Evolutionary conservation across 2,329 filamentous ascomycete species (phyloP).

Genomic region (Epichloe festucae): DNA sequence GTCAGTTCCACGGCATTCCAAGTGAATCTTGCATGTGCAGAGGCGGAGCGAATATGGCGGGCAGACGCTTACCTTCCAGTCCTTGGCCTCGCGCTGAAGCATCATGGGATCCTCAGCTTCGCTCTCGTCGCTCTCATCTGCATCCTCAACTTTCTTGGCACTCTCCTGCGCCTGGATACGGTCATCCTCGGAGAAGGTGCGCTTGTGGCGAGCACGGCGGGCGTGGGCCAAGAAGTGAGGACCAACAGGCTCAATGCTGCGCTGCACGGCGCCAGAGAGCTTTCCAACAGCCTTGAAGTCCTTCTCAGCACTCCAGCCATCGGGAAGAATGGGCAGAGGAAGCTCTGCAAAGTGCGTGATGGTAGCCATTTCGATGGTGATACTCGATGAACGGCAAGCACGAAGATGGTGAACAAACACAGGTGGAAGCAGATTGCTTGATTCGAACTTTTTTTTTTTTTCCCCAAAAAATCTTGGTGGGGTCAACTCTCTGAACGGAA

Average conservation of each 20-base stretch:
- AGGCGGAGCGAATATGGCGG: too few relatives aligned
- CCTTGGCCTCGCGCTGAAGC: conserved; percentile 87
- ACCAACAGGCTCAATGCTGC: conserved; percentile 89
- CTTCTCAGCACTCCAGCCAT: conserved; percentile 76
- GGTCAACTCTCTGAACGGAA: not conserved
- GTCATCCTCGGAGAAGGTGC: conserved; percentile 97
- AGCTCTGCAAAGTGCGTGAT: conserved; percentile 43
- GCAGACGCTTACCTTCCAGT: conserved; percentile 75
- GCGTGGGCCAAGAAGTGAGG: conserved; percentile 97
- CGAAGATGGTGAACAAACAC: conserved; percentile 6
- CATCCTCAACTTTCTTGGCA: conserved; percentile 89
- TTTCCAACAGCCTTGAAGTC: conserved; percentile 78
- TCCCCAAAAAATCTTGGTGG: conserved; percentile 1
- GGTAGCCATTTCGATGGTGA: conserved; percentile 44
- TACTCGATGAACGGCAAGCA: conserved; percentile 5
- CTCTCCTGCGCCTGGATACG: conserved; percentile 90
- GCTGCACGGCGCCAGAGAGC: conserved; percentile 64
- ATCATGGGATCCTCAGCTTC: conserved; percentile 89
- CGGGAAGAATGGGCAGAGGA: conserved; percentile 62
- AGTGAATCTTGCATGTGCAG: too few relatives aligned
- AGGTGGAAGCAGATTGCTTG: not conserved
- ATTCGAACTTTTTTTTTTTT: not conserved
- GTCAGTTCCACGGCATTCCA: not conserved
- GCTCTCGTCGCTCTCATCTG: conserved; percentile 80
- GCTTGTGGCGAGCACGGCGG: conserved; percentile 87